Base-by-base conservation (phyloP, 2,329 filamentous ascomycete species). In the Colletotrichum costaricense region DNA sequence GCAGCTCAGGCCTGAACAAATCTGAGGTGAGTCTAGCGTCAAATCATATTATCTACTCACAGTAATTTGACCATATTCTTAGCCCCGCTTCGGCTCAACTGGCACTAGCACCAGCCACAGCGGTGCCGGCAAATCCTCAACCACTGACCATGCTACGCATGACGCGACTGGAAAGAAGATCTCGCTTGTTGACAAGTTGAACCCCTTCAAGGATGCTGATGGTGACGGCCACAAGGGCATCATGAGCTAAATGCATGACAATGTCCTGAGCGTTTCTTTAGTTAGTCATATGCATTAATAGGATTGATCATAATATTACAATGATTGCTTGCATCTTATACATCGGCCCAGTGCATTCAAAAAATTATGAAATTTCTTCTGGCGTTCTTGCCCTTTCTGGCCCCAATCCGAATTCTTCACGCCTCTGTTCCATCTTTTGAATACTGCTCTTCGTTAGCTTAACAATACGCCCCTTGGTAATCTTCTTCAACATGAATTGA, bases 141-240 rank as follows among this genome's bases (percentile, higher is more conserved):
- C 42, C 3, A 49, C 42, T 2, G 42, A 49, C 6, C 42, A 59
- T 1, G 14, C 16, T 0, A 63, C 26, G 2, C 33, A 57, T 1
- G 69, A 74, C 16, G 6, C 72, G 1, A 52, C 49, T 3, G 72
- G 69, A 19, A 74, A 72, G 52, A 76, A 77, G 67, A 22, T 65
- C 1, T 77, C 76, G 0, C 16, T 78, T 7, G 69, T 72, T n/a
- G 77, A 78, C 42, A 76, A 75, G 68, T 2, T 78, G 14, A 77
- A 78, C 70, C 77, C 77, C 0, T 75, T 76, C 63, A 76, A 76
- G 70, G 76, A 78, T 24, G 71, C 77, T 1, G 77, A 78, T 66
- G 74, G 76, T 1, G 77, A 78, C 26, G 77, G 77, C 0, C 76
- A 78, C 72, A 77, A 74, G 65, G 77, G 77, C 2, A 74, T 78